A percentile compares a stretch with the other conserved stretches of the same genome.
These are phyloP conservation scores for Neoboletus magnificus DNA, from an alignment of 768 basidiomycete genomes.

Conservation along the genomic window DNA sequence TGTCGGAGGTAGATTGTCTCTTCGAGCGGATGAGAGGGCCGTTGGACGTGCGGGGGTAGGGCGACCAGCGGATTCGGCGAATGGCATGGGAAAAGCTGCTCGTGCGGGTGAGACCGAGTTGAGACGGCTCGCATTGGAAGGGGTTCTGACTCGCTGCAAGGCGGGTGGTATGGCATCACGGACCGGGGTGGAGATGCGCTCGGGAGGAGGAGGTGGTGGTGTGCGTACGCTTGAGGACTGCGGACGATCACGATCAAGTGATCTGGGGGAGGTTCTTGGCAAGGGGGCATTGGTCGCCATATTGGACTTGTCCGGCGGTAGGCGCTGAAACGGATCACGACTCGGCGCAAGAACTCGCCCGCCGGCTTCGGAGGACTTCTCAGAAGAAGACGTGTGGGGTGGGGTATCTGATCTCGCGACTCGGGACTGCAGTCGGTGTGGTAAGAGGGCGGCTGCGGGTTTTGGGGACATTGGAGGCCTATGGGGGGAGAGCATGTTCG, in stretches of 20 bases:
- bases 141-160: slow-evolving; percentile 18
- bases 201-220: slow-evolving; percentile 10
- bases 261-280: background rate
- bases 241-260: slow-evolving; percentile 4
- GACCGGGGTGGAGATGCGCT: slow-evolving; percentile 13
- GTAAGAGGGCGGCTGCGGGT: slow-evolving; percentile 44
- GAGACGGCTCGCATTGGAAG: slow-evolving; percentile 14
- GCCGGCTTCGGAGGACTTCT: slow-evolving; percentile 4
- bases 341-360: slow-evolving; percentile 7
- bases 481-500: slow-evolving; percentile 33
- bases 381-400: slow-evolving; percentile 5
- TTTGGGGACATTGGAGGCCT: slow-evolving; percentile 37
- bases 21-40: slow-evolving; percentile 12
- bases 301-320: slow-evolving; percentile 23
- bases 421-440: slow-evolving; percentile 48
- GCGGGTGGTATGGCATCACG: slow-evolving; percentile 15
- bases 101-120: slow-evolving; percentile 8
- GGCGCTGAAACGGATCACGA: slow-evolving; percentile 29
- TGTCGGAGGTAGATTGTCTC: slow-evolving; percentile 5
- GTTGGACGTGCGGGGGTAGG: slow-evolving; percentile 13
- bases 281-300: slow-evolving; percentile 1
- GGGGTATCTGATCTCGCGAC: slow-evolving; percentile 27
- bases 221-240: slow-evolving; percentile 2
- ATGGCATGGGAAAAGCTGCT: slow-evolving; percentile 8
- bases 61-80: slow-evolving; percentile 8